Evolutionary conservation across 176 grass and related monocot species (phyloP), one percentile per base, ranked within the genome.

Genomic region (Dactylis glomerata): DNA sequence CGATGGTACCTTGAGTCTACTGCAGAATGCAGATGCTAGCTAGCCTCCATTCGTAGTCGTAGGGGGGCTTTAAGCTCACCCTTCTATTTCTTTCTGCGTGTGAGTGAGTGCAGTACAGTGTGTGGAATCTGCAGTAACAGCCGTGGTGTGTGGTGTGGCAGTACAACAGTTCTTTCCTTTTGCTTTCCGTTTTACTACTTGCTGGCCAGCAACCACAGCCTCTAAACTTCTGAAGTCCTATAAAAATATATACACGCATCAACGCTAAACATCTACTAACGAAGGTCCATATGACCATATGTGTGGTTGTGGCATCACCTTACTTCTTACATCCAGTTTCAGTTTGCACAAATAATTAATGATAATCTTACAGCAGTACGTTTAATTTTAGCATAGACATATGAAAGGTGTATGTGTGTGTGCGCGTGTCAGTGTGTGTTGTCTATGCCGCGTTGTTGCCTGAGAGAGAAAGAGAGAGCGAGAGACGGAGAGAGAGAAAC

Each of bases 91-190:
- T 59, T 17, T 82, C 74, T 75, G 81, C 77, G 86, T 78, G 83
- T 28, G 79, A 86, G 77, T 81, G 75, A 84, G 87, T 84, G 84
- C 77, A 76, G 65, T 28, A 49, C 81, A 87, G 77, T 87, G 69
- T 88, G 92, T 85, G 83, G 83, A 89, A 84, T 94, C 66, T 91
- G 84, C 77, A 40, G 84, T 84, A 91, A 88, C 86, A 91, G 88
- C 85, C 86, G 77, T 88, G 88, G 32, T 61, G 50, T 86, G 83
- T 41, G 84, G 26, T 63, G 56, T 80, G 75, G 68, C 58, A 76
- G 83, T 85, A 77, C 85, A 87, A 38, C 68, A 59, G 57, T 68
- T 74, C 75, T 44, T 76, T 59, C 50, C 75, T 91, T 91, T 91
- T 80, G 68, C 85, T 87, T 91, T 91, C 74, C 32, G 81, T 84